Evolutionary conservation across 352 stramenopile species (phyloP), one percentile per base, ranked within the genome.

Genomic region (Globisporangium middletonii): DNA sequence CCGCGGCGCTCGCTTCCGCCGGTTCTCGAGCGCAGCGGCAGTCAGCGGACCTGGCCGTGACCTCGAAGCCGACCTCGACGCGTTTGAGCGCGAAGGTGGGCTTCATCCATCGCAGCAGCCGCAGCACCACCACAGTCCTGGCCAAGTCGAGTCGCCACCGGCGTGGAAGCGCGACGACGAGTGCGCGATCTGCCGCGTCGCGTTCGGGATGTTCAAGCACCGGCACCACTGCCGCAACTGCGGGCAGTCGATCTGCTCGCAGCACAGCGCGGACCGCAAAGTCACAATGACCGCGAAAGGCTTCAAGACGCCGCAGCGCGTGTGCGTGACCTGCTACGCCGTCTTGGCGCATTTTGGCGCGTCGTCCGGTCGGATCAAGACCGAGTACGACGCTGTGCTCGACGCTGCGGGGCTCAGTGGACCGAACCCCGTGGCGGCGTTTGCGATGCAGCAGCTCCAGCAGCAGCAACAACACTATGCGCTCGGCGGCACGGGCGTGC

Each of bases 211-310:
- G 73, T 92, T 94, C 57, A 94, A 92, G 61, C 83, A 89, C 55
- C 83, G 83, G 3, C 83, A 93, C 60, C 83, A 93, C 67, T 93
- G 83, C 65, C 80, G 83, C 27, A 91, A 91, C 64, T 93, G 83
- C 53, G 83, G 83, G 28, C 86, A 90, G 45, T 89, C 77, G 30
- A 89, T 93, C 57, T 93, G 83, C 67, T 85, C 75, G 37, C 77
- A 89, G 42, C 83, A 94, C 62, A 91, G 79, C 56, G 80, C 83
- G 6, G 83, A 89, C 55, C 89, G 88, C 65, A 93, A 93, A 59
- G 73, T 91, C 45, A 54, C 65, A 15, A 88, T 93, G 67, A 60
- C 71, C 27, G 55, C 69, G 15, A 89, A 89, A 53, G 83, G 83
- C 0, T 93, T 91, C 64, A 78, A 77, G 15, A 86, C 79, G 0